Evolutionary conservation across 768 basidiomycete genomes (phyloP), one percentile per base, ranked within the genome.

Genomic region (Trametes cubensis): DNA sequence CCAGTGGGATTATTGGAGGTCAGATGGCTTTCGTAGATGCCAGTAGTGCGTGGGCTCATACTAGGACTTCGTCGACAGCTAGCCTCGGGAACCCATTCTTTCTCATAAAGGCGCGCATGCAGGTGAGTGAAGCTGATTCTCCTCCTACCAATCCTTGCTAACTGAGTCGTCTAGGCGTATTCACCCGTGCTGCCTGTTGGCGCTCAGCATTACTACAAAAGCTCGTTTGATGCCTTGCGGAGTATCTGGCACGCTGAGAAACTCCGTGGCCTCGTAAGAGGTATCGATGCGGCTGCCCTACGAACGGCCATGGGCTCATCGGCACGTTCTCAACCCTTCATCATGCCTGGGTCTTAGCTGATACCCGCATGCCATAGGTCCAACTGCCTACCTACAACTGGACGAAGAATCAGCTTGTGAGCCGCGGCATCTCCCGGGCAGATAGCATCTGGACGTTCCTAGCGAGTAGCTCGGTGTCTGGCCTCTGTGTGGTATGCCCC

Each of bases 31-130:
- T 18, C 21, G 21, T 17, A 15, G 46, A 17, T 7, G 23, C 25
- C 3, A 38, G 26, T 10, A 20, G 7, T n/a, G 17, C n/a, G 1
- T n/a, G 39, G 5, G 14, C 42, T 25, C 25, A 38, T 38, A 34
- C 14, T 17, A 18, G 18, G 11, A 2, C 23, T 10, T 34, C 34
- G 10, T 23, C 15, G 51, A 20, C 61, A 90, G 90, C 90, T 0
- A 80, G 82, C 53, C 75, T 95, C 45, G 95, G 94, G 44, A 96
- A 93, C 73, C 95, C 95, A 0, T 77, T 97, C 14, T 99, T 97
- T 76, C 79, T 99, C 59, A 86, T 99, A 72, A 99, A 99, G 77
- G 97, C 97, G 6, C 86, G 97, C 47, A 98, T 99, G 90, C 97
- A 99, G 82, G 90, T 88, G 18, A 51, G 75, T 46, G 14, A 48